Conservation (phyloP, 75 land plant genomes). For the Ceratopteris richardii region DNA sequence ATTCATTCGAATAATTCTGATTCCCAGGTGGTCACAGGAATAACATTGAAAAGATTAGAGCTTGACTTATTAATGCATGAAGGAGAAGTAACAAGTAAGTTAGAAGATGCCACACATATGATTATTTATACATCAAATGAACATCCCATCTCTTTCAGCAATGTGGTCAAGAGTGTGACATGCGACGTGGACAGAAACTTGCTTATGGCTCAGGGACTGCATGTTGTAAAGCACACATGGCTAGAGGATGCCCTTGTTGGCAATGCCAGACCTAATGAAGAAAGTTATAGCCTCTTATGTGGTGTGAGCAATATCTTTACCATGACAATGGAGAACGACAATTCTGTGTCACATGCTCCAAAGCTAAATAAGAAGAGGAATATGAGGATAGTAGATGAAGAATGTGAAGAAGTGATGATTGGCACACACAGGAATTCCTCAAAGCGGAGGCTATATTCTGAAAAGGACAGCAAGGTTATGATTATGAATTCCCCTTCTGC, state of each 20-base stretch:
- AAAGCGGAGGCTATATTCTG: no score
- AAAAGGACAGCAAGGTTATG: no score
- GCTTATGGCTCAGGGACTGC: constrained; percentile 28
- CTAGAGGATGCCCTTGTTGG: constrained; percentile 54
- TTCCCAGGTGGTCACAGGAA: constrained; percentile 26
- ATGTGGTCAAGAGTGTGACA: constrained; percentile 37
- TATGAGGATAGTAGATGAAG: no score
- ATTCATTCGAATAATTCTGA: constrained; percentile 25
- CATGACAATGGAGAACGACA: no score
- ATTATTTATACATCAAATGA: constrained; percentile 33
- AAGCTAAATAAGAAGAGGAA: no score
- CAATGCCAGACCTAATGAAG: constrained; percentile 6
- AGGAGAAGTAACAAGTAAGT: constrained; percentile 44
- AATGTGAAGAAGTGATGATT: background rate
- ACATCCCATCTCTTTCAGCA: constrained; percentile 23
- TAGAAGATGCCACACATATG: constrained; percentile 64
- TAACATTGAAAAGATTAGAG: constrained; percentile 54
- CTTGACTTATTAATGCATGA: constrained; percentile 63
- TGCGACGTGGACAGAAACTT: constrained; percentile 13
- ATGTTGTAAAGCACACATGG: constrained; percentile 60
- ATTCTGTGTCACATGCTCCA: no score
- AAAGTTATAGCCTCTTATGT: background rate
- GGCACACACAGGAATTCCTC: background rate
- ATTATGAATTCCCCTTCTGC: background rate
- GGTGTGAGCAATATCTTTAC: no score